Evolutionary conservation across 2,329 filamentous ascomycete genomes (phyloP).

Genomic region (Pseudopithomyces chartarum): DNA sequence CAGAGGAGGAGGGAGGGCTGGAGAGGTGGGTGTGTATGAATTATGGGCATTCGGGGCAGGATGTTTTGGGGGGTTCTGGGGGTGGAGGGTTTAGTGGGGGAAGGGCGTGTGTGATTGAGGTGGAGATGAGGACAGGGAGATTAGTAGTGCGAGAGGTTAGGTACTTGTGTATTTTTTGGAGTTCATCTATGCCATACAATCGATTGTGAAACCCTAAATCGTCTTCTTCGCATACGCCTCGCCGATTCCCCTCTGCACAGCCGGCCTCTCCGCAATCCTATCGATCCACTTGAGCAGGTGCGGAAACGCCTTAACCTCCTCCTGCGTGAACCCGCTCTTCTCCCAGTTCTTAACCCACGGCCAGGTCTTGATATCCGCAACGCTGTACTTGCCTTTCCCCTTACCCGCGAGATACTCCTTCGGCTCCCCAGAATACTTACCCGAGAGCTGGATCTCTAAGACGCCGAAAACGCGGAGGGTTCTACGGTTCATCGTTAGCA

Average conservation of each 20-base stretch:
- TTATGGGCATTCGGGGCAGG: constrained; percentile 19
- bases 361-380: constrained; percentile 60
- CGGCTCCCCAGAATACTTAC: constrained; percentile 56
- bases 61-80: constrained; percentile 23
- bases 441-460: constrained; percentile 59
- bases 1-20: background rate
- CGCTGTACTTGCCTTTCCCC: constrained; percentile 60
- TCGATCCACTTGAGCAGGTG: constrained; percentile 61
- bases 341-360: constrained; percentile 56
- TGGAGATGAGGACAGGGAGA: constrained; percentile 6
- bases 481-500: constrained; percentile 35
- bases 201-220: background rate
- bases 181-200: too few relatives aligned
- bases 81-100: constrained; percentile 10
- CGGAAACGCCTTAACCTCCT: constrained; percentile 58
- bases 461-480: constrained; percentile 59
- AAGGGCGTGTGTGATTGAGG: constrained; percentile 14
- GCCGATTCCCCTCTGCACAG: constrained; percentile 53
- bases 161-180: too few relatives aligned
- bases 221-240: constrained; percentile 25
- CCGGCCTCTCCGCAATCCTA: constrained; percentile 54
- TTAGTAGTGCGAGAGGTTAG: background rate
- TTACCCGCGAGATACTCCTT: constrained; percentile 57
- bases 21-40: constrained; percentile 18
- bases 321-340: constrained; percentile 49